Base-by-base conservation (phyloP, 345 rosid species). In the Citrus hindsii region DNA sequence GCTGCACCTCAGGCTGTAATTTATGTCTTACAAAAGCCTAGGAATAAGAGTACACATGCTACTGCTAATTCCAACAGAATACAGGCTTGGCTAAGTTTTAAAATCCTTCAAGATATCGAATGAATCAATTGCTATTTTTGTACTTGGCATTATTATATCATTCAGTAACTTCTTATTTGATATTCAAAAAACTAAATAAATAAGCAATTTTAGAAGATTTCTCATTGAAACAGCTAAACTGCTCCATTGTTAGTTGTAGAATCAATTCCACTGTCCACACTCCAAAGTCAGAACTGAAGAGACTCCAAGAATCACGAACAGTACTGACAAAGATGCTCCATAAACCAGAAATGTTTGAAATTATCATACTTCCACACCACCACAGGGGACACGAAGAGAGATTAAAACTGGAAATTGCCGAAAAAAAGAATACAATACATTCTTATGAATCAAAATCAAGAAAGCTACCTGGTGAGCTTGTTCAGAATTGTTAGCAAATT, bases 391-490 rank as follows among this genome's bases (percentile, higher is more conserved):
- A 46, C 16, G 51, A 46, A 0, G 51, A 12, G 16, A 12, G 16
- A 46, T 46, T 46, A 12, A 4, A 46, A 46, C 51, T 12, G 51
- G 18, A 16, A 46, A 3, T 46, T 46, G 2, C 35, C 9, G 8
- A n/a, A 59, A 3, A 35, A 16, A 7, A 42, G 0, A 13, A 12
- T 46, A 46, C 13, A 27, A 18, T 5, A 48, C 13, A 28, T 48
- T 22, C 30, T 72, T 13, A 33, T n/a, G 28, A 55, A 37, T 55
- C 18, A 32, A 33, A 58, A 55, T 56, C 13, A 56, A 72, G 48
- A 2, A 51, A 71, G 62, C 27, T 32, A 89, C 95, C 88, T 80
- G 82, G 69, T 81, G 78, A 27, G 42, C 55, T 81, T 62, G 84
- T 76, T 68, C 81, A 66, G 76, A 12, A 79, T 37, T 27, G 21